Evolutionary conservation across 164 flowering plant species (phyloP), one percentile per base, ranked within the genome.

Genomic region (Liquidambar formosana): DNA sequence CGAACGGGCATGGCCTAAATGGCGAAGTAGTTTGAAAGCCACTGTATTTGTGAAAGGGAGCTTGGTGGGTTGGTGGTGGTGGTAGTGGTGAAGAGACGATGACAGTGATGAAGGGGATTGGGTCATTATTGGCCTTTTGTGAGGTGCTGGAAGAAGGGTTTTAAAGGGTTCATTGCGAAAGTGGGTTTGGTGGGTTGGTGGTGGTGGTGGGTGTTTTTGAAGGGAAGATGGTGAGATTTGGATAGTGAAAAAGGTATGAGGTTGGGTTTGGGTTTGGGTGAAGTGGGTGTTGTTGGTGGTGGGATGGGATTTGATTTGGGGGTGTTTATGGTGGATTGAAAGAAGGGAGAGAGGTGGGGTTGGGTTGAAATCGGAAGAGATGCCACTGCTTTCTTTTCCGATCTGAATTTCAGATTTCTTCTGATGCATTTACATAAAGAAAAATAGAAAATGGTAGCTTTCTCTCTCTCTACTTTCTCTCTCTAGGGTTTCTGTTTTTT

Each of bases 281-380:
- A n/a, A n/a, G n/a, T n/a, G n/a, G n/a, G n/a, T n/a, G n/a, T n/a
- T n/a, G n/a, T n/a, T n/a, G n/a, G n/a, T n/a, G n/a, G n/a, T n/a
- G n/a, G n/a, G n/a, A n/a, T n/a, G n/a, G n/a, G n/a, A n/a, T n/a
- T n/a, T n/a, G 19, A 14, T 62, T 71, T 56, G 74, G 25, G 46
- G 57, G n/a, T 69, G 57, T n/a, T 68, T 68, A 3, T 69, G 67
- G 25, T 59, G 67, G 33, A 28, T 23, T 12, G 69, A 5, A 45
- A 22, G 41, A 14, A 53, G 67, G 38, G 63, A 66, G 27, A 59
- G 63, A n/a, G 81, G 79, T 47, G 78, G 72, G 61, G 57, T 44
- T 16, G 81, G 74, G 21, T 71, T 73, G 68, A 69, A 87, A 80
- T 78, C 84, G 79, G 86, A 81, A 78, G 84, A 81, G 74, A 81